A percentile compares a stretch with the other conserved stretches of the same genome.
Conservation (phyloP, 2,329 filamentous ascomycete genomes). For the Penicillium sp. region DNA sequence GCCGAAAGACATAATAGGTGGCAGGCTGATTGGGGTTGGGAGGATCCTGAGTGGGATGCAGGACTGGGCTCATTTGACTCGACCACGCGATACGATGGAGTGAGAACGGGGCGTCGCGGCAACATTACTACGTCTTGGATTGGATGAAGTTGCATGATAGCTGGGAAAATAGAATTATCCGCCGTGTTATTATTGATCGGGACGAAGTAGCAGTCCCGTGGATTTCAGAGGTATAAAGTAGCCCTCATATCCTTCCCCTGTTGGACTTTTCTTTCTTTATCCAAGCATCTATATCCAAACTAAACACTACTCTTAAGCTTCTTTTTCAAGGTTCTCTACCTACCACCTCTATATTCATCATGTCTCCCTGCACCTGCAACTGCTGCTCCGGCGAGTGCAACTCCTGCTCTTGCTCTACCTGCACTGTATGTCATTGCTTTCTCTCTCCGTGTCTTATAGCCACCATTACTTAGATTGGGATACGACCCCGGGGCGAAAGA, state of each 20-base stretch:
- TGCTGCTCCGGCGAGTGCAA: constrained; percentile 42
- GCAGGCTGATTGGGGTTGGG: constrained; percentile 6
- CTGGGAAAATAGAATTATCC: neutral
- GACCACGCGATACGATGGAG: constrained; percentile 21
- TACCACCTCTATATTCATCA: constrained; percentile 30
- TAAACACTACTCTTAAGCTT: constrained; percentile 2
- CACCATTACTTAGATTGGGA: neutral
- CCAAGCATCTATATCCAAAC: neutral
- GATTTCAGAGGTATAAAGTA: constrained; percentile 21
- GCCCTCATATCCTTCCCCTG: constrained; percentile 1
- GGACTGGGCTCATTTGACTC: constrained; percentile 20
- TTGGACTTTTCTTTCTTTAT: constrained; percentile 1
- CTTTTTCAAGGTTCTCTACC: constrained; percentile 17
- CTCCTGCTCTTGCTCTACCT: constrained; percentile 41
- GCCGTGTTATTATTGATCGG: neutral
- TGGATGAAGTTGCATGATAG: constrained; percentile 7
- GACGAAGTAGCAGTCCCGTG: neutral
- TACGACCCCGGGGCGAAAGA: neutral
- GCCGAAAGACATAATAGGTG: neutral
- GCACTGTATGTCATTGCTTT: constrained; percentile 33
- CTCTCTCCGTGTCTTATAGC: neutral
- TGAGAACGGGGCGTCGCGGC: constrained; percentile 7
- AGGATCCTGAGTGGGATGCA: constrained; percentile 10
- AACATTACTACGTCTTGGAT: constrained; percentile 4
- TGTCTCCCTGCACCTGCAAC: constrained; percentile 45